Evolutionary conservation across 1,139 yeast genomes (phyloP), one percentile per base, ranked within the genome.

Genomic region (Pichia sp.): DNA sequence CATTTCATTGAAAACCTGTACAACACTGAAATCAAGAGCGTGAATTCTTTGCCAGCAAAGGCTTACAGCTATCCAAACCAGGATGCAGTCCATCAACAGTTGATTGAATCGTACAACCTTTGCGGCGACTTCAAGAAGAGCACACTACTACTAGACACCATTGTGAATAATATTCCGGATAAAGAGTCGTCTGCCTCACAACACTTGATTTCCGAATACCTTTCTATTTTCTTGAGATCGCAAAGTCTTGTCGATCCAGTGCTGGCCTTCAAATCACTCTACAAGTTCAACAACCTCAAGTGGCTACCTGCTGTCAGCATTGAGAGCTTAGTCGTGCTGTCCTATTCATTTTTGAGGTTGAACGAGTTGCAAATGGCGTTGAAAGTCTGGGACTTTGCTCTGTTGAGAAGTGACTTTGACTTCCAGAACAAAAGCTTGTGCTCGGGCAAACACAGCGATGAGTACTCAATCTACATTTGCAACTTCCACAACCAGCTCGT

Each of bases 111-210:
- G 1, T 71, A 85, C 54, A 73, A 82, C 8, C 70, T 72, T 56
- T 79, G 80, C 48, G 77, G 76, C 47, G 79, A 82, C 60, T 61
- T 75, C 45, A 71, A 73, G 4, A 62, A 76, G 41, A 84, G 90
- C 1, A 76, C 85, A 0, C 75, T 77, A 59, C 76, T 84, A 54
- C 70, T 86, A 62, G 87, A 85, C 55, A 46, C 57, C 23, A 57
- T 67, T 4, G 45, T 69, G 8, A 45, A 51, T 6, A 50, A 58
- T 6, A 53, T 60, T n/a, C 63, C 62, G 32, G 54, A 62, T 23
- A 59, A 59, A 45, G 16, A 52, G 8, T 40, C 45, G 19, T 8
- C 44, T 38, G 54, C 57, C 15, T 40, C 54, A 10, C 58, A 57
- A 52, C 23, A 46, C 2, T 55, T 59, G 5, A 56, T 68, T 15